Conservation (phyloP, 768 basidiomycete genomes). For the Asterophora lycoperdoides region DNA sequence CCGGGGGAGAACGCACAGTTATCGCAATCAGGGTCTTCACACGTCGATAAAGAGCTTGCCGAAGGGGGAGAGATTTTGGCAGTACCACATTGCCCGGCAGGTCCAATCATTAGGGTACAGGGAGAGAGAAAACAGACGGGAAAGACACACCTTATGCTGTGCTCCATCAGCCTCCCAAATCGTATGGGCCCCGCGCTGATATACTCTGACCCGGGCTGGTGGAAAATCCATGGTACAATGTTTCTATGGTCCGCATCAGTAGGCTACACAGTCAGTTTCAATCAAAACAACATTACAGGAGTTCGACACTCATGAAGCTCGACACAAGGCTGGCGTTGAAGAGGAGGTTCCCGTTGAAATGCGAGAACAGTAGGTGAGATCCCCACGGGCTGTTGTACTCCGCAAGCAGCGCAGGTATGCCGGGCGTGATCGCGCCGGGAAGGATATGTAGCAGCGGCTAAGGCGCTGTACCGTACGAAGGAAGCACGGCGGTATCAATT, state of each 20-base stretch:
- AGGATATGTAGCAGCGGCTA: too few species aligned
- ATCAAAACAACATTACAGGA: too few species aligned
- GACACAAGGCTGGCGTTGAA: constrained; percentile 17
- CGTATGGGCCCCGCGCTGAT: constrained; percentile 80
- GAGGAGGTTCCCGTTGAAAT: constrained; percentile 17
- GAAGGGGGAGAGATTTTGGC: constrained; percentile 92
- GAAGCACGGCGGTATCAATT: too few species aligned
- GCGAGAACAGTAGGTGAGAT: constrained; percentile 17
- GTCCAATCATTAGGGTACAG: too few species aligned
- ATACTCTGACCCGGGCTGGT: constrained; percentile 87
- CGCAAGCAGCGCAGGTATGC: constrained; percentile 15
- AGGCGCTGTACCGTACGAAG: too few species aligned
- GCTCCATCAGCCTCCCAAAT: constrained; percentile 97
- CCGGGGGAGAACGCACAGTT: constrained; percentile 52
- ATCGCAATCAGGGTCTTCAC: constrained; percentile 91
- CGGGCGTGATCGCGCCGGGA: constrained; percentile 12
- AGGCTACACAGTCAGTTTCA: not conserved
- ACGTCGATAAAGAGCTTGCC: constrained; percentile 98
- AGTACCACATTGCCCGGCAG: constrained; percentile 70
- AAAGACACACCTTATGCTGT: constrained; percentile 63
- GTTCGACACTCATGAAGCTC: constrained; percentile 13
- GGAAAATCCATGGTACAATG: constrained; percentile 67
- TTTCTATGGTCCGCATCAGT: constrained; percentile 39
- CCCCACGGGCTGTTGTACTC: constrained; percentile 11
- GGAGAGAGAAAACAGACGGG: not conserved